phyloP scores from a whole-genome alignment of 2,329 filamentous ascomycete species.

The Neopestalotiopsis sp. region DNA sequence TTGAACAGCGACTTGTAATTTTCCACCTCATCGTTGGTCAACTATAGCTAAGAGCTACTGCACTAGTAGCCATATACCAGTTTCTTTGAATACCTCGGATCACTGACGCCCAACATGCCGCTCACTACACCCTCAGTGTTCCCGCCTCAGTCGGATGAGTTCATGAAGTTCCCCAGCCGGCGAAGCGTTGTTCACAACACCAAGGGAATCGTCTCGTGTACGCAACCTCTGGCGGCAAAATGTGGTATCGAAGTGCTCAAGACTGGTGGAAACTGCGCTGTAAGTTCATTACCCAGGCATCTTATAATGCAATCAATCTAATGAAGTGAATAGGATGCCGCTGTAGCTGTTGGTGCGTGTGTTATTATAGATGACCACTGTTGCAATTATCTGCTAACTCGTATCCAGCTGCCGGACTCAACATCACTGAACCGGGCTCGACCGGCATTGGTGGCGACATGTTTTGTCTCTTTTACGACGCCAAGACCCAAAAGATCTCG shows the following conservation, averaged over 20 bases:
- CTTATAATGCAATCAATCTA: slow-evolving; percentile 8
- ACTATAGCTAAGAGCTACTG: not conserved
- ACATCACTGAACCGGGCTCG: slow-evolving; percentile 89
- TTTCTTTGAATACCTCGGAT: not conserved
- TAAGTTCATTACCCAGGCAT: slow-evolving; percentile 50
- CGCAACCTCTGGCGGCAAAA: slow-evolving; percentile 86
- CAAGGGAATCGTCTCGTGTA: slow-evolving; percentile 87
- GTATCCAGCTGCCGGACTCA: slow-evolving; percentile 78
- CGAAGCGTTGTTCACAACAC: slow-evolving; percentile 93
- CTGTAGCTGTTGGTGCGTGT: slow-evolving; percentile 82
- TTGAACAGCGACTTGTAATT: not conserved
- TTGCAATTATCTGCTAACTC: not conserved
- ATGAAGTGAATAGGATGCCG: slow-evolving; percentile 69
- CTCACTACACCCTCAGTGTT: slow-evolving; percentile 52
- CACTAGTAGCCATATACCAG: not conserved
- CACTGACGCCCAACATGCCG: slow-evolving; percentile 43
- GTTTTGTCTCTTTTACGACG: slow-evolving; percentile 93
- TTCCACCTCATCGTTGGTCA: not conserved
- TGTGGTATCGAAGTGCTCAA: slow-evolving; percentile 86
- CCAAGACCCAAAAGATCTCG: slow-evolving; percentile 78
- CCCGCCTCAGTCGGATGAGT: slow-evolving; percentile 50
- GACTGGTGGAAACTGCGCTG: slow-evolving; percentile 90
- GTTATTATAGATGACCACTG: not conserved
- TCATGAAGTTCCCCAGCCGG: slow-evolving; percentile 75
- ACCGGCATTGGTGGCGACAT: slow-evolving; percentile 97